Conservation (phyloP, 306 rosid species). For the Vigna reflexopilosa region DNA sequence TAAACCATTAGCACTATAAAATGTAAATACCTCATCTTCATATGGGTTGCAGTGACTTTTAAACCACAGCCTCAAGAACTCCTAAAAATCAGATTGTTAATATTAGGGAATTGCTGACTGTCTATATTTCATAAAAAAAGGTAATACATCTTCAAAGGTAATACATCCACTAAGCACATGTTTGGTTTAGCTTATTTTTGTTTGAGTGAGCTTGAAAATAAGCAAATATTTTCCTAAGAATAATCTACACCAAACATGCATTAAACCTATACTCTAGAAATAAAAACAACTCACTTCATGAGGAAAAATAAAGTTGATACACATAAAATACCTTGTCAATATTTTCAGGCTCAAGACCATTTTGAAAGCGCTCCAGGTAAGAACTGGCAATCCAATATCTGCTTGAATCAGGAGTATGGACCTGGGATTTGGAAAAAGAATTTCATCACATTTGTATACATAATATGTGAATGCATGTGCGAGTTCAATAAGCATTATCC, state of each 20-base stretch:
- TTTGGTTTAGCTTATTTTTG: background rate
- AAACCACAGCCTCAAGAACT: slow-evolving; percentile 98
- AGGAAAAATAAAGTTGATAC: slow-evolving; percentile 29
- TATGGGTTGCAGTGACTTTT: slow-evolving; percentile 93
- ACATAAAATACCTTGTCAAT: slow-evolving; percentile 79
- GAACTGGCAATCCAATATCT: slow-evolving; percentile 96
- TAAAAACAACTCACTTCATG: background rate
- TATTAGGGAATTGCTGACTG: slow-evolving; percentile 37
- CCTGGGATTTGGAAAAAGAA: slow-evolving; percentile 55
- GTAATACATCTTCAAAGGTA: slow-evolving; percentile 2
- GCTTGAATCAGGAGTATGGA: slow-evolving; percentile 98
- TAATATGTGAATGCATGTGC: slow-evolving; percentile 15
- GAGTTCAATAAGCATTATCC: background rate
- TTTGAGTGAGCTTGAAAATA: background rate
- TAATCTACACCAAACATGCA: background rate
- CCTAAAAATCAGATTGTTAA: slow-evolving; percentile 54
- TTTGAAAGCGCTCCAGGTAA: slow-evolving; percentile 72
- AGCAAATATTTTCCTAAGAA: background rate
- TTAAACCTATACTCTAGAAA: background rate
- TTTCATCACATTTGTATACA: slow-evolving; percentile 29
- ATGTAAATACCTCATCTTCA: slow-evolving; percentile 76
- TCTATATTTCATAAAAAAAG: slow-evolving; percentile 25
- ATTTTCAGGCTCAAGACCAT: slow-evolving; percentile 91
- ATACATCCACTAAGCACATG: slow-evolving; percentile 14
- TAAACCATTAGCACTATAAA: slow-evolving; percentile 19